Evolutionary conservation across 2,329 filamentous ascomycete species (phyloP).

Genomic region (Colletotrichum graminicola): DNA sequence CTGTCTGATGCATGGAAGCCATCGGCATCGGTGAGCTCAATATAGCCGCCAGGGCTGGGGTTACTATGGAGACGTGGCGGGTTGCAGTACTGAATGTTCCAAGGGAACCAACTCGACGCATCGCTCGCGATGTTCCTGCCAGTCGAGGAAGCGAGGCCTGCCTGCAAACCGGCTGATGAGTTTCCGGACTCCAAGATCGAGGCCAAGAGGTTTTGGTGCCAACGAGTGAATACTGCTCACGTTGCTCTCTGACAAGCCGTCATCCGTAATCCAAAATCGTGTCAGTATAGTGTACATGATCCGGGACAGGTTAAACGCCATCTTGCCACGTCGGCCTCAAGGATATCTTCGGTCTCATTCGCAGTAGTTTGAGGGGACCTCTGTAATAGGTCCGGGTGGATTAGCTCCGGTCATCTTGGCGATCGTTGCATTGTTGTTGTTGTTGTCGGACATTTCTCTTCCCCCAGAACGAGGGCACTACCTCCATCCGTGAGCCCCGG

Average conservation of each 20-base stretch:
- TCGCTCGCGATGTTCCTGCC: conserved; percentile 43
- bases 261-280: neutral
- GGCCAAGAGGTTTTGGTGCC: neutral
- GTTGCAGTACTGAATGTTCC: too few species aligned
- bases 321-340: neutral
- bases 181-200: neutral
- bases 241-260: neutral
- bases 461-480: neutral
- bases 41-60: conserved; percentile 57
- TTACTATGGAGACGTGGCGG: conserved; percentile 26
- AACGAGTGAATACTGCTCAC: neutral
- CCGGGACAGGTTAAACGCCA: neutral
- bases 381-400: neutral
- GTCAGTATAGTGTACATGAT: neutral
- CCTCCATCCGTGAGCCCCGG: neutral
- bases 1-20: conserved; percentile 47
- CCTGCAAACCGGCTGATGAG: neutral
- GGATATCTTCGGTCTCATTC: neutral
- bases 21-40: conserved; percentile 59
- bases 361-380: neutral
- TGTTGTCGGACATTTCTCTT: too few species aligned
- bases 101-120: conserved; percentile 14
- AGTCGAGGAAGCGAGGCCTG: neutral
- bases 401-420: neutral
- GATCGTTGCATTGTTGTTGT: neutral